Base-by-base conservation (phyloP, 2,329 filamentous ascomycete species). In the Penicillium sp. region DNA sequence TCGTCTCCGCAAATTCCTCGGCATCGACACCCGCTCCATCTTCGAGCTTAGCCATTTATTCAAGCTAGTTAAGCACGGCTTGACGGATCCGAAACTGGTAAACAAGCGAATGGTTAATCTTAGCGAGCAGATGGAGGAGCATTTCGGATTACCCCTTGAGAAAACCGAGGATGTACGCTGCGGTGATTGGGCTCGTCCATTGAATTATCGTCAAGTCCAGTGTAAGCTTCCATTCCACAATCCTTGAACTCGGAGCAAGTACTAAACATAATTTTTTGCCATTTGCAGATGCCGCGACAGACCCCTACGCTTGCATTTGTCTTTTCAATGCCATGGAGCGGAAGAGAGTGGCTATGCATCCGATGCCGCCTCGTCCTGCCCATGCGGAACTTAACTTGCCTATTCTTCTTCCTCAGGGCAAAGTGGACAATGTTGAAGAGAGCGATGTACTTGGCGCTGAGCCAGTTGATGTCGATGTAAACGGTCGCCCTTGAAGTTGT, bases 31-130 rank as follows among this genome's bases (percentile, higher is more conserved):
- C 1, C 81, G 78, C 46, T 89, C 89, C 0, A 76, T 90, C 3
- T 84, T 96, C 56, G 92, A 97, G 73, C 80, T 96, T 7, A 93
- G 89, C 69, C 89, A 96, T 67, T 75, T 96, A 21, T 88, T 92
- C 72, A 90, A 85, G 61, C 76, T 96, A 10, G 83, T 96, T 59
- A 91, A 87, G 56, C 87, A 85, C 67, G 85, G 83, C 0, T 73
- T 77, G 50, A 75, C 77, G 5, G 75, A 84, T 33, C 80, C 77
- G 4, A 69, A 78, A 2, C 70, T 81, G 14, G 84, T 93, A 67
- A 89, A 90, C 71, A 90, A 85, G 66, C 80, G 70, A 47, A 74
- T 86, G 5, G 86, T 93, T 9, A 79, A 82, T 2, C 75, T 97
- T 45, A 86, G 87, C 1, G 78, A 73, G 0, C 90, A 93, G 68